A percentile compares a stretch with the other conserved stretches of the same genome.
Evolutionary conservation across 345 rosid species (phyloP).

Genomic region (Arabis alpina): DNA sequence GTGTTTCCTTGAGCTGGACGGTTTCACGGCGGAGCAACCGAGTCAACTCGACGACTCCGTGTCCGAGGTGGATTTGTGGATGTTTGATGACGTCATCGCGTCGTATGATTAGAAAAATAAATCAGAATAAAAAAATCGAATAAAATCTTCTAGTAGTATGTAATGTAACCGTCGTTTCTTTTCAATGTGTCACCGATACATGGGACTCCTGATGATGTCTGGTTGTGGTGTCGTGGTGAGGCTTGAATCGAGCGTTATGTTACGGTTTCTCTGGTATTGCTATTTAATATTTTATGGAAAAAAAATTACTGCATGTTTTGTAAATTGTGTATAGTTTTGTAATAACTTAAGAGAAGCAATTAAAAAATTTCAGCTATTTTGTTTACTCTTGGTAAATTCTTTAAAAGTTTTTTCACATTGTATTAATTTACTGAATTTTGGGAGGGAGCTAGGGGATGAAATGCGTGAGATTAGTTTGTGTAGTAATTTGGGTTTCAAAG

Average conservation of each 20-base stretch:
- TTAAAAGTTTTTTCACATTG: no score
- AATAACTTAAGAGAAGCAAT: background rate
- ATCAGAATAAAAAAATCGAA: conserved; percentile 9
- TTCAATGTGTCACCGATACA: background rate
- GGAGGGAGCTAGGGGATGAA: no score
- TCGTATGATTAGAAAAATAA: conserved; percentile 16
- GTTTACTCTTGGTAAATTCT: no score
- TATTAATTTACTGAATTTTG: no score
- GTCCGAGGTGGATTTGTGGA: conserved; percentile 60
- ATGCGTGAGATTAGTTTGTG: no score
- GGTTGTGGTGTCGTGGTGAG: background rate
- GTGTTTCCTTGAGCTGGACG: conserved; percentile 63
- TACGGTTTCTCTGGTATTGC: conserved; percentile 4
- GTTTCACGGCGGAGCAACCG: conserved; percentile 37
- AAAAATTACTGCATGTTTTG: background rate
- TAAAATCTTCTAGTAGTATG: conserved; percentile 17
- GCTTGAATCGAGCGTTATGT: conserved; percentile 20
- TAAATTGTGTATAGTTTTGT: background rate
- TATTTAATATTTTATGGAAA: background rate
- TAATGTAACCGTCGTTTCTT: conserved; percentile 1
- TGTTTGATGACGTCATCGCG: conserved; percentile 64
- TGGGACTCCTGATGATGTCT: background rate
- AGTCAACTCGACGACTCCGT: conserved; percentile 38
- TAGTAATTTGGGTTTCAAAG: no score
- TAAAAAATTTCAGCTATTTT: background rate